phyloP scores from a whole-genome alignment of 441 rosid genomes.

The Manihot esculenta region DNA sequence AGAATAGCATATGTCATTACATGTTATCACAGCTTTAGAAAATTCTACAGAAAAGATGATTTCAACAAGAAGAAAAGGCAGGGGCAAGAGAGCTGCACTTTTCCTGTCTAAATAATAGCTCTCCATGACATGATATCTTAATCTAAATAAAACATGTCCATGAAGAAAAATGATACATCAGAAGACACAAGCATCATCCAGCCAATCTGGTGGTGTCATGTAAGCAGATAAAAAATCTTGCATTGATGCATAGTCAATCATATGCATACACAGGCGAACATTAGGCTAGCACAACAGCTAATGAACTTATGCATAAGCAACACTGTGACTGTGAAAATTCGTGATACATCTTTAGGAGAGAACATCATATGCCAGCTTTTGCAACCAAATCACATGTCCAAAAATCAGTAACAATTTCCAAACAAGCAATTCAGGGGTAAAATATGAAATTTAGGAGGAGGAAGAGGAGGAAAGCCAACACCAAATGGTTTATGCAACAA shows the following conservation, averaged over 20 bases:
- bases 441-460: no score
- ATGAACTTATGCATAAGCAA: background rate
- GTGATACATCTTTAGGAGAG: background rate
- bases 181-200: background rate
- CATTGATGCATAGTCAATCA: background rate
- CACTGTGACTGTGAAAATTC: background rate
- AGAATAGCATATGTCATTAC: constrained; percentile 17
- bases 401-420: background rate
- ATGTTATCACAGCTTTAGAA: background rate
- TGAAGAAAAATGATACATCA: background rate
- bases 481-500: background rate
- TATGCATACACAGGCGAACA: background rate
- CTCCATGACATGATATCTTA: background rate
- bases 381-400: background rate
- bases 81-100: background rate
- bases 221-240: background rate
- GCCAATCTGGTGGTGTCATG: background rate
- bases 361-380: background rate
- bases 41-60: background rate
- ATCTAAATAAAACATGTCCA: background rate
- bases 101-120: background rate
- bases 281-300: background rate
- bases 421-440: background rate
- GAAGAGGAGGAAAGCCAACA: background rate
- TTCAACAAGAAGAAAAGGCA: background rate